phyloP scores from a whole-genome alignment of 1,139 yeast species.

The Saccharomyces hybrid region DNA sequence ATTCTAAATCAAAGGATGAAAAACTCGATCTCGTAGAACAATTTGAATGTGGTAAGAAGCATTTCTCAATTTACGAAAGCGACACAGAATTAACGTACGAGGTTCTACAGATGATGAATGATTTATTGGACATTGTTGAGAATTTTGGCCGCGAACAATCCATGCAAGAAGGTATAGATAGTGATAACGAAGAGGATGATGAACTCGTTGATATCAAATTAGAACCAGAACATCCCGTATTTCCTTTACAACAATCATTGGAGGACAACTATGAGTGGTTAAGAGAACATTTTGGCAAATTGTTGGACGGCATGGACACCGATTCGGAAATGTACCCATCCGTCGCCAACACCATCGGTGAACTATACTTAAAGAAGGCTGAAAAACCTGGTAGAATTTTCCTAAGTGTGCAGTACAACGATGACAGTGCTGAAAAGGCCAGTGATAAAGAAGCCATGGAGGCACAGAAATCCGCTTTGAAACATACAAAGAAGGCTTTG shows the following conservation, averaged over 20 bases:
- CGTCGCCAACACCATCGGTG: constrained; percentile 49
- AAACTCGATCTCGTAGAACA: constrained; percentile 29
- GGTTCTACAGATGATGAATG: constrained; percentile 51
- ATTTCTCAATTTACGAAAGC: constrained; percentile 11
- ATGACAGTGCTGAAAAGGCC: constrained; percentile 40
- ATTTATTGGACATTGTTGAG: constrained; percentile 55
- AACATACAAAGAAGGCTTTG: constrained; percentile 49
- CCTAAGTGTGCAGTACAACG: constrained; percentile 52
- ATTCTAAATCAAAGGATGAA: constrained; percentile 31
- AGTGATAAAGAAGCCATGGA: constrained; percentile 30
- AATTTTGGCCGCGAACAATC: constrained; percentile 51
- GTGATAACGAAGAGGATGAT: constrained; percentile 39
- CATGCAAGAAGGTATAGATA: constrained; percentile 44
- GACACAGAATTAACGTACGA: constrained; percentile 36
- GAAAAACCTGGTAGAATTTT: constrained; percentile 53
- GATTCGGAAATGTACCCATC: constrained; percentile 32
- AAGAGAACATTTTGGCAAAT: constrained; percentile 43
- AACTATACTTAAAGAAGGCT: constrained; percentile 54
- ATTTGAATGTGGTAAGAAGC: constrained; percentile 13
- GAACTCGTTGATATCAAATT: constrained; percentile 35
- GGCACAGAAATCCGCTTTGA: constrained; percentile 46
- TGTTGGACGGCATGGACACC: constrained; percentile 27
- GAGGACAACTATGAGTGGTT: constrained; percentile 44
- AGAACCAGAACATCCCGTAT: constrained; percentile 48
- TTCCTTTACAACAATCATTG: constrained; percentile 31